These are phyloP conservation scores for Tuber borchii DNA, from an alignment of 495 filamentous ascomycete genomes.

Conservation along the genomic window DNA sequence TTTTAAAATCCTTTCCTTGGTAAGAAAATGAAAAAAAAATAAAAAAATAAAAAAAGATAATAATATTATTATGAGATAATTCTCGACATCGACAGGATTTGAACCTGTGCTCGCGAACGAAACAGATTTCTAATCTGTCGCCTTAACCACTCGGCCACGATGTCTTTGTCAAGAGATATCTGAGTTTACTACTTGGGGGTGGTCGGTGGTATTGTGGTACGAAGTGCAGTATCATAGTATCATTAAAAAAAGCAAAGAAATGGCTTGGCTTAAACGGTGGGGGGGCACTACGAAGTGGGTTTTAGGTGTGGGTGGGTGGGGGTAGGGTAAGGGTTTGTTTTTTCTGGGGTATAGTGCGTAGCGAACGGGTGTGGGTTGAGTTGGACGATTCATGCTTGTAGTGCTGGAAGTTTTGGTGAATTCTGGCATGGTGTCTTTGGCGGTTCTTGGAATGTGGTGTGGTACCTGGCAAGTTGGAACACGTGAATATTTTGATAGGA, in stretches of 20 bases:
- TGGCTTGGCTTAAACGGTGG: background rate
- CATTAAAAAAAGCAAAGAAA: background rate
- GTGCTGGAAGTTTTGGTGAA: background rate
- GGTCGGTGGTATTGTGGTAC: background rate
- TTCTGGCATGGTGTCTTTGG: too few relatives aligned
- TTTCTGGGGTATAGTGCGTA: too few relatives aligned
- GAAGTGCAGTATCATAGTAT: background rate
- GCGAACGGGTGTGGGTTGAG: background rate
- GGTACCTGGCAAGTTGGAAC: background rate
- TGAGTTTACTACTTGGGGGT: background rate
- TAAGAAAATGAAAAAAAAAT: too few relatives aligned
- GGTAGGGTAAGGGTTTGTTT: too few relatives aligned
- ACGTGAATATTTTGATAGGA: background rate
- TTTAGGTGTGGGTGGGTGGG: background rate
- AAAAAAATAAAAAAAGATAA: too few relatives aligned
- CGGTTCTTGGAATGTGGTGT: background rate
- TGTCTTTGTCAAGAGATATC: constrained; percentile 10
- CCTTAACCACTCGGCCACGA: constrained; percentile 40
- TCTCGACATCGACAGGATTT: constrained; percentile 38
- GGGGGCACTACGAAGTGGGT: background rate
- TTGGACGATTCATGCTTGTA: background rate
- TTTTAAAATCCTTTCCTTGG: too few relatives aligned
- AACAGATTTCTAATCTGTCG: constrained; percentile 41
- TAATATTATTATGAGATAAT: too few relatives aligned
- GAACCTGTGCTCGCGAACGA: constrained; percentile 40